Percentiles rank a stretch among this genome's conserved stretches.
Evolutionary conservation across 192 early-diverging fungal species (phyloP).

Genomic region (Coemansia reversa): DNA sequence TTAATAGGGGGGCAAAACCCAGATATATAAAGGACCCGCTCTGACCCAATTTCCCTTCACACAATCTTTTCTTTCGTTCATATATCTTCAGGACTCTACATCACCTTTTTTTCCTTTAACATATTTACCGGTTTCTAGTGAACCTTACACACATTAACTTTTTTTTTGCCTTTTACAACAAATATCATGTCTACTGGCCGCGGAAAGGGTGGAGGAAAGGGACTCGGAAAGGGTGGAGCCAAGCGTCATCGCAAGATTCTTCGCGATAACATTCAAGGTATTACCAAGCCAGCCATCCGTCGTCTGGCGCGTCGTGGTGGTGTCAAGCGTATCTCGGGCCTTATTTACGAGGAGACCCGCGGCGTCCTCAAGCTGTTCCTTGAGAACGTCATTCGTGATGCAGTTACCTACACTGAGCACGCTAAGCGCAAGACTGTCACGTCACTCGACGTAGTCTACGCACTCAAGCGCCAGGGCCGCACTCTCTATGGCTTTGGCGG

Average conservation of each 20-base stretch:
- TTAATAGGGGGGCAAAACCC: too few relatives aligned
- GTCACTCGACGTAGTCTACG: constrained; percentile 98
- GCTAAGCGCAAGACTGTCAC: constrained; percentile 91
- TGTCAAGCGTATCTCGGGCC: constrained; percentile 99
- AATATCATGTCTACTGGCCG: constrained; percentile 85
- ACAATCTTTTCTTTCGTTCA: too few relatives aligned
- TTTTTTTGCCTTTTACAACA: too few relatives aligned
- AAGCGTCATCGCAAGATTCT: constrained; percentile 99
- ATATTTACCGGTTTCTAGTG: too few relatives aligned
- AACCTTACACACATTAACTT: too few relatives aligned
- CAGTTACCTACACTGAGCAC: constrained; percentile 99
- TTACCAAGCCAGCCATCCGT: constrained; percentile 98
- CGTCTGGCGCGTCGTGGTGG: constrained; percentile 99
- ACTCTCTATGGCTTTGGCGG: constrained; percentile 88
- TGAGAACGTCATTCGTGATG: constrained; percentile 98
- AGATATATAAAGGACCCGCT: too few relatives aligned
- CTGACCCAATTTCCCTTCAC: too few relatives aligned
- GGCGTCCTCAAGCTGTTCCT: constrained; percentile 97
- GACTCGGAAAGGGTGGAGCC: constrained; percentile 98
- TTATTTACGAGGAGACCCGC: constrained; percentile 99
- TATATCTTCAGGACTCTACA: too few relatives aligned
- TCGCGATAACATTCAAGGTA: constrained; percentile 93
- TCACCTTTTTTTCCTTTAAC: too few relatives aligned
- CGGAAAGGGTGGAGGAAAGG: constrained; percentile 95
- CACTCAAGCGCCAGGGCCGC: constrained; percentile 95